Evolutionary conservation across 1,139 yeast genomes (phyloP), one percentile per base, ranked within the genome.

Genomic region (Candida pseudocylindracea): DNA sequence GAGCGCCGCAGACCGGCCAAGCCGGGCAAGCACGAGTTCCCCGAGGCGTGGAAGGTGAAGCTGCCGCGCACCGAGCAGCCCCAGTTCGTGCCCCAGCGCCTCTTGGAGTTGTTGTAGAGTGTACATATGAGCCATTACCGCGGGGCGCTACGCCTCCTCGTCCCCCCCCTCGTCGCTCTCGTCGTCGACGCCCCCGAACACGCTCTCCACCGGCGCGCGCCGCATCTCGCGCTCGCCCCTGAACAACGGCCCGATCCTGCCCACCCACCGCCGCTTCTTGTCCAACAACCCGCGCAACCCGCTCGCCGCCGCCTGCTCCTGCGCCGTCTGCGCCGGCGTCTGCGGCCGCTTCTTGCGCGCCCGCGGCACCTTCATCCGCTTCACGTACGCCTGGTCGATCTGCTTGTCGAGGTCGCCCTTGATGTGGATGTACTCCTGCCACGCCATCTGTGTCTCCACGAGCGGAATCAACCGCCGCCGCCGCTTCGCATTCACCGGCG

Each of bases 351-450:
- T 79, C 55, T 76, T 75, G 52, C 76, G 78, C 51, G 74, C 74
- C 40, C 74, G 76, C 37, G 81, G 76, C n/a, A 73, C 81, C 43
- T 85, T 70, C 38, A 79, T 65, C 37, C 95, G 62, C 50, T 85
- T 79, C 43, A 78, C 57, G 47, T 83, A 88, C 10, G 93, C 88
- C 51, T 81, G 96, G 49, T 91, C 98, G 25, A 88, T 88, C 51
- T 91, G 98, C 48, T 85, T 88, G 49, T 91, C 95, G 42, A 91
- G 60, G 47, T 88, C 96, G 36, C 88, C 96, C 38, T 85, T 53
- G 35, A 91, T 83, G 10, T 91, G 78, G 36, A 73, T 60, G 48
- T 81, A 91, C 49, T 91, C 98, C 49, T 88, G 95, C 68, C 88
- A 88, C 24, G 96, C 95, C 44, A 91, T 62, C 44, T 80, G 93